Conservation (phyloP, 2,329 filamentous ascomycete genomes). For the Hypoxylon sp. region DNA sequence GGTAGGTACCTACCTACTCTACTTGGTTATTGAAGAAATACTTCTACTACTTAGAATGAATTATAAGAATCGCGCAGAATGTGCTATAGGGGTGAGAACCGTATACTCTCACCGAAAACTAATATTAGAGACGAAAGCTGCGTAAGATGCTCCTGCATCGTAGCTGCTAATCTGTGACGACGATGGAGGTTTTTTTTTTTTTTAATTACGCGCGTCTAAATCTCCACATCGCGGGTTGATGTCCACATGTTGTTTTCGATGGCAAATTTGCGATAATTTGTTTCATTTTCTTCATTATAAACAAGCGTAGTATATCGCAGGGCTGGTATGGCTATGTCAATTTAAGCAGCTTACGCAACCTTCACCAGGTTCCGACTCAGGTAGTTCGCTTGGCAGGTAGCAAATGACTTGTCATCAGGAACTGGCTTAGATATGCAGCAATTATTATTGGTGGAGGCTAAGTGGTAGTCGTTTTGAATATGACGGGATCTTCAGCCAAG, state of each 20-base stretch:
- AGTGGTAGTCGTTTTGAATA: constrained; percentile 17
- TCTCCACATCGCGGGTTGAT: constrained; percentile 11
- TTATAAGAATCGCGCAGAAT: too few relatives aligned
- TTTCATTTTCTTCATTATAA: not conserved
- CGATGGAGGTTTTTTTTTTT: not conserved
- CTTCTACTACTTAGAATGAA: too few relatives aligned
- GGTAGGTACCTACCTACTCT: too few relatives aligned
- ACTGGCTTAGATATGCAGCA: constrained; percentile 22
- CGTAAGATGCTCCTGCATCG: not conserved
- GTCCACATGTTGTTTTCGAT: constrained; percentile 3
- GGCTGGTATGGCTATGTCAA: not conserved
- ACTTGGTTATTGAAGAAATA: too few relatives aligned
- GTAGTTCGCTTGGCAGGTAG: not conserved
- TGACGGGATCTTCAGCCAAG: too few relatives aligned
- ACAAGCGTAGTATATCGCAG: not conserved
- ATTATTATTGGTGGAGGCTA: constrained; percentile 18
- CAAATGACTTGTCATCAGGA: not conserved
- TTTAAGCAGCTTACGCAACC: constrained; percentile 12
- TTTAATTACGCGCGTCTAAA: constrained; percentile 24
- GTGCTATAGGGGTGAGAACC: not conserved
- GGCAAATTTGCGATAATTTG: not conserved
- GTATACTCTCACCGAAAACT: not conserved
- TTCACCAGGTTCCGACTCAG: constrained; percentile 14
- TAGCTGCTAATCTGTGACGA: not conserved
- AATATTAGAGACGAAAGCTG: not conserved